A percentile compares a stretch with the other conserved stretches of the same genome.
These are phyloP conservation scores for Ephemerocybe angulata DNA, from an alignment of 768 basidiomycete species.

Conservation along the genomic window DNA sequence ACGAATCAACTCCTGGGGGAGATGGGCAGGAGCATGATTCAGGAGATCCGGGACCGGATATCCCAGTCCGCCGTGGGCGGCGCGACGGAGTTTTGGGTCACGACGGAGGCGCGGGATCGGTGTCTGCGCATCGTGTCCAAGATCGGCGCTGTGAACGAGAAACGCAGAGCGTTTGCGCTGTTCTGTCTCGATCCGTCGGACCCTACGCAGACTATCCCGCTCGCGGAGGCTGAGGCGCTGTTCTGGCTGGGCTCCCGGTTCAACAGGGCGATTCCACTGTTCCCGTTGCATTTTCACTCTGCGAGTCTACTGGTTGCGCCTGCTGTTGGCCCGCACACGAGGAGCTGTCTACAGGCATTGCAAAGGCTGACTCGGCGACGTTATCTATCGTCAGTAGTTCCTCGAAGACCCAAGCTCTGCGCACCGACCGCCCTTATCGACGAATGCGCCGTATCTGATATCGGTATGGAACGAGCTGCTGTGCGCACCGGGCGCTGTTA, in stretches of 20 bases:
- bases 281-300: conserved; percentile 6
- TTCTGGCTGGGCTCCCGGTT: conserved; percentile 6
- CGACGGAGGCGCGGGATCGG: conserved; percentile 67
- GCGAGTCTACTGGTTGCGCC: too few species aligned
- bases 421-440: conserved; percentile 53
- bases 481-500: conserved; percentile 53
- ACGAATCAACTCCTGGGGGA: conserved; percentile 73
- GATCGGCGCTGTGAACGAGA: conserved; percentile 73
- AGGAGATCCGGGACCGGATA: conserved; percentile 57
- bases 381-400: conserved; percentile 51
- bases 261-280: background rate
- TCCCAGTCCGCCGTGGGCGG: background rate
- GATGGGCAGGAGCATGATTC: conserved; percentile 56
- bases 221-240: background rate
- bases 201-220: conserved; percentile 1
- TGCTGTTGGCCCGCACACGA: too few species aligned
- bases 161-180: conserved; percentile 57
- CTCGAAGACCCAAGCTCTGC: conserved; percentile 44
- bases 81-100: conserved; percentile 68
- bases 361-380: background rate
- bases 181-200: conserved; percentile 31
- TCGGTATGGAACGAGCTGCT: conserved; percentile 81
- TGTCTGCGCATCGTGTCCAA: conserved; percentile 75
- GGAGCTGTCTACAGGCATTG: too few species aligned
- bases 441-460: conserved; percentile 76